A percentile compares a stretch with the other conserved stretches of the same genome.
Evolutionary conservation across 768 basidiomycete species (phyloP).

Genomic region (Naematelia encephala): DNA sequence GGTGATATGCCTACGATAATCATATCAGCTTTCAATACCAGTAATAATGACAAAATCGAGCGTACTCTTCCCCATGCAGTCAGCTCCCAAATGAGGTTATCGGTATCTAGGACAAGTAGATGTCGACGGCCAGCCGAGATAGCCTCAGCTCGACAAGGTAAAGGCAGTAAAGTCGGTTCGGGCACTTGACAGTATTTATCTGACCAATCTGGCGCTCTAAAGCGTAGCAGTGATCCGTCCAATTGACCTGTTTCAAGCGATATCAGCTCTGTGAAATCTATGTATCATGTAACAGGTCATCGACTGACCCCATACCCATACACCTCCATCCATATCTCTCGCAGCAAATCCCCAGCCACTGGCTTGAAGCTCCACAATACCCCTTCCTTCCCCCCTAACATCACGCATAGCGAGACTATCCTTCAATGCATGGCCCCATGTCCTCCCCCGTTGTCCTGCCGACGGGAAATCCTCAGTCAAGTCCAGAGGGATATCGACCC

Average conservation of each 20-base stretch:
- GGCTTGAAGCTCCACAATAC: conserved; percentile 41
- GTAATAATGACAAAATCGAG: no score
- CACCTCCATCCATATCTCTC: conserved; percentile 33
- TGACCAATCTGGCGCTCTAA: conserved; percentile 19
- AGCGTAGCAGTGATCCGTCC: conserved; percentile 24
- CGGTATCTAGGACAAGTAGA: conserved; percentile 42
- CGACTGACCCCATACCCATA: conserved; percentile 47
- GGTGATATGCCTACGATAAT: conserved; percentile 37
- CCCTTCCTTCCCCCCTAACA: conserved; percentile 6
- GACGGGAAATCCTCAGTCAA: conserved; percentile 11
- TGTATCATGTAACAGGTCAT: not conserved
- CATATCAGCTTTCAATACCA: no score
- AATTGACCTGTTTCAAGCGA: conserved; percentile 39
- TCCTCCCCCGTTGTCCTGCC: not conserved
- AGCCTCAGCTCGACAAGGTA: conserved; percentile 34
- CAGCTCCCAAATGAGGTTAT: conserved; percentile 46
- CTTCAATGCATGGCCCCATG: conserved; percentile 9
- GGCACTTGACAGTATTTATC: conserved; percentile 30
- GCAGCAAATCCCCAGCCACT: conserved; percentile 46
- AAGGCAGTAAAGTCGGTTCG: conserved; percentile 31
- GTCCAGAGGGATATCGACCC: conserved; percentile 26
- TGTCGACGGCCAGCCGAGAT: conserved; percentile 36
- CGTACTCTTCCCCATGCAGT: conserved; percentile 35
- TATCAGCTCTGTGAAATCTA: no score
- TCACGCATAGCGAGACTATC: conserved; percentile 13